Evolutionary conservation across 78 protist genomes (phyloP).

Genomic region (Chrysochromulina tobinii): DNA sequence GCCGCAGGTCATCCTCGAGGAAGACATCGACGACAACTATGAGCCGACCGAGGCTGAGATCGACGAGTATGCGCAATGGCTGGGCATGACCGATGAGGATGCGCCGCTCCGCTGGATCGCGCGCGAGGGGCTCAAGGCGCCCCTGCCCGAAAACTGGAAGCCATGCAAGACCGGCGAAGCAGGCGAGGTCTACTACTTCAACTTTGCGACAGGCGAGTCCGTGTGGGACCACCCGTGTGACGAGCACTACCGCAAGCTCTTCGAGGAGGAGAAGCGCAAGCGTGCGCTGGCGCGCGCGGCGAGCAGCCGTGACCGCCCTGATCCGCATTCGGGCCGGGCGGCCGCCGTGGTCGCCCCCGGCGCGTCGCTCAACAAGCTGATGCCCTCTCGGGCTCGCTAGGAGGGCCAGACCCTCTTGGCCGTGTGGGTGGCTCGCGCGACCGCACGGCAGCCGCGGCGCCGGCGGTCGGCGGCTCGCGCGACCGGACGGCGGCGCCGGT

Average conservation of each 20-base stretch:
- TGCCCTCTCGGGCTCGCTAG: too few relatives aligned
- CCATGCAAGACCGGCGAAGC: slow-evolving; percentile 43
- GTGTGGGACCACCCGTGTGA: slow-evolving; percentile 78
- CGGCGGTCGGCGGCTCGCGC: too few relatives aligned
- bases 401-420: too few relatives aligned
- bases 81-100: slow-evolving; percentile 58
- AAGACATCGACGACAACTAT: slow-evolving; percentile 40
- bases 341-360: too few relatives aligned
- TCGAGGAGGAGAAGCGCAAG: slow-evolving; percentile 32
- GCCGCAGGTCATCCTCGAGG: slow-evolving; percentile 29
- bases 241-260: slow-evolving; percentile 34
- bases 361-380: too few relatives aligned
- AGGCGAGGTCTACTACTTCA: slow-evolving; percentile 65
- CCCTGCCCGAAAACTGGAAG: slow-evolving; percentile 69
- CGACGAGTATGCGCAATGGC: slow-evolving; percentile 65
- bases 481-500: too few relatives aligned
- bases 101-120: slow-evolving; percentile 60
- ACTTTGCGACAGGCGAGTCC: slow-evolving; percentile 63
- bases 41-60: slow-evolving; percentile 51
- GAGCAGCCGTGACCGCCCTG: too few relatives aligned
- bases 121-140: slow-evolving; percentile 61
- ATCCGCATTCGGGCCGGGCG: too few relatives aligned
- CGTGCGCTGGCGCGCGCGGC: background rate
- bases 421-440: too few relatives aligned
- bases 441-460: too few relatives aligned